These are phyloP conservation scores for Acephala macrosclerotiorum DNA, from an alignment of 2,329 filamentous ascomycete species.

Conservation along the genomic window DNA sequence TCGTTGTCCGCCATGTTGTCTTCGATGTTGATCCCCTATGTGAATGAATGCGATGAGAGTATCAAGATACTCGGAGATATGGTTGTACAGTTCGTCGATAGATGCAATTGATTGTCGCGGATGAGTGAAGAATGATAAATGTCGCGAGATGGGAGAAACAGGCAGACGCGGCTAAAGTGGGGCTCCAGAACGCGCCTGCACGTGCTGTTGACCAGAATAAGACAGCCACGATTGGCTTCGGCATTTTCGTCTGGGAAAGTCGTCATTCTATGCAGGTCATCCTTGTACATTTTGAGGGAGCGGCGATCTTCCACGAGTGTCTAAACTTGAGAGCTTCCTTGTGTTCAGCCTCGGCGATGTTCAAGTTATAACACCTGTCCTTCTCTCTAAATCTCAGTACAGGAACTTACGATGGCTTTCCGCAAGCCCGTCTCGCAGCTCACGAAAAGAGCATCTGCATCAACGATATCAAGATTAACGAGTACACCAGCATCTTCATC, in stretches of 20 bases:
- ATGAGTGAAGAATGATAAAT: neutral
- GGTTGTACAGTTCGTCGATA: neutral
- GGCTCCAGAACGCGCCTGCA: constrained; percentile 15
- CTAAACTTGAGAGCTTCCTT: neutral
- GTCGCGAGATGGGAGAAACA: constrained; percentile 7
- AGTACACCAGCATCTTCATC: constrained; percentile 43
- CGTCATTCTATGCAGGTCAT: neutral
- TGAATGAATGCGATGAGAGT: neutral
- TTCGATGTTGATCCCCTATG: constrained; percentile 10
- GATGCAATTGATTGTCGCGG: neutral
- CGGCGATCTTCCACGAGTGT: constrained; percentile 5
- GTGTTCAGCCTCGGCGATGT: constrained; percentile 27
- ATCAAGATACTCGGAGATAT: neutral
- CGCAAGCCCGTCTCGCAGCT: constrained; percentile 45
- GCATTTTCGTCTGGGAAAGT: constrained; percentile 13
- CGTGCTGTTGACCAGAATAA: constrained; percentile 11
- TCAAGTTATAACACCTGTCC: constrained; percentile 21
- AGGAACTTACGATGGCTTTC: constrained; percentile 48
- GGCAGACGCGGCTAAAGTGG: constrained; percentile 30
- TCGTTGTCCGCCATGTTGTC: constrained; percentile 35
- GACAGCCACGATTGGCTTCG: constrained; percentile 19
- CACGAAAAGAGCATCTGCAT: constrained; percentile 40
- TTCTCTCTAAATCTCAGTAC: neutral
- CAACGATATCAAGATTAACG: constrained; percentile 39
- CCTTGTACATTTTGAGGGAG: constrained; percentile 21